Conservation (phyloP, 1,284 basidiomycete genomes). For the Rhodotorula glutinis region DNA sequence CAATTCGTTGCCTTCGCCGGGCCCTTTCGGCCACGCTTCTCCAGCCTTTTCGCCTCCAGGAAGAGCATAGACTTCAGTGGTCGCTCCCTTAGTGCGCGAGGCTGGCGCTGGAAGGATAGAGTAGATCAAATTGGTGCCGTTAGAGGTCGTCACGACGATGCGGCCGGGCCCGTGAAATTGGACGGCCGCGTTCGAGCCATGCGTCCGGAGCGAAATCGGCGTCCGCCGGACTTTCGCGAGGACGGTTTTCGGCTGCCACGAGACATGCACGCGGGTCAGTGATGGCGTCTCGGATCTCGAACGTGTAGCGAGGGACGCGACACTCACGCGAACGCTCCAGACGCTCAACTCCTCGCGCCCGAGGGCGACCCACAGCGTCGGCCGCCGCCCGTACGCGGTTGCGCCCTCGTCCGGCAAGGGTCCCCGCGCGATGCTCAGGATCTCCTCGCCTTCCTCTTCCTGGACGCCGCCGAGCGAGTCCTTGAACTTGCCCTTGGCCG, state of each 20-base stretch:
- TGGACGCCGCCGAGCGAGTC: conserved; percentile 33
- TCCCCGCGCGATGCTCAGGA: conserved; percentile 25
- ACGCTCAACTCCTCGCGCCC: conserved; percentile 35
- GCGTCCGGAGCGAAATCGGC: conserved; percentile 33
- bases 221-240: conserved; percentile 35
- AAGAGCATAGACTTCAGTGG: conserved; percentile 26
- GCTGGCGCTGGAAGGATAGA: conserved; percentile 12
- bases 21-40: conserved; percentile 27
- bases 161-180: conserved; percentile 24
- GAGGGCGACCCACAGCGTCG: conserved; percentile 28
- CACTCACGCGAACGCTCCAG: conserved; percentile 30
- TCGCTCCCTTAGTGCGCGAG: neutral
- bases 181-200: conserved; percentile 30
- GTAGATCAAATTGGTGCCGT: conserved; percentile 36
- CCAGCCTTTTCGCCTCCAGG: conserved; percentile 26
- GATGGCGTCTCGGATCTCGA: too few relatives aligned
- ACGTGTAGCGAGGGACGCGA: too few relatives aligned
- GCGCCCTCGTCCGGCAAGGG: conserved; percentile 5
- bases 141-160: conserved; percentile 33
- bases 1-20: conserved; percentile 27
- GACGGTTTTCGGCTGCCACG: conserved; percentile 33
- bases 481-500: conserved; percentile 31
- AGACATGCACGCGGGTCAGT: too few relatives aligned
- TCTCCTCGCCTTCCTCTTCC: conserved; percentile 39
- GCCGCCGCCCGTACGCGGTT: neutral